phyloP scores from a whole-genome alignment of 2,329 filamentous ascomycete species.

The Hawksworthiomyces lignivorus region DNA sequence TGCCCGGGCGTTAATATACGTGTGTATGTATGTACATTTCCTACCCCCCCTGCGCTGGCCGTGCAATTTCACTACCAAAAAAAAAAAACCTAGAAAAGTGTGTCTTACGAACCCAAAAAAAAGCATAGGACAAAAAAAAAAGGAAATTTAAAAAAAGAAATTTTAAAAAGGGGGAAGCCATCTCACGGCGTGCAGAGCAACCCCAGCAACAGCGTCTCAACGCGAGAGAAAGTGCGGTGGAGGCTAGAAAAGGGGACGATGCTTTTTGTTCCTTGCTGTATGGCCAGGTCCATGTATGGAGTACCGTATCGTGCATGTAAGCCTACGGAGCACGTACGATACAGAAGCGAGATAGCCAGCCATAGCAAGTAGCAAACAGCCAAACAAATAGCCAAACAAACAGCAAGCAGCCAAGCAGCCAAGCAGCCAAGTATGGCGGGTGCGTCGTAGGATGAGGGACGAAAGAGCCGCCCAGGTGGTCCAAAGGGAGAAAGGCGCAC shows the following conservation, averaged over 20 bases:
- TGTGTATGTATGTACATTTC: too few species aligned
- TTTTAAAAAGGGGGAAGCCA: neutral
- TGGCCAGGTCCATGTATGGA: too few species aligned
- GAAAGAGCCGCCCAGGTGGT: neutral
- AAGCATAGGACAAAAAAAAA: neutral
- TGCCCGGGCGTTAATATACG: conserved; percentile 1
- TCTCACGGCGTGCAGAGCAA: neutral
- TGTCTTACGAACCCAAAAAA: neutral
- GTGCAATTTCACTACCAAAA: conserved; percentile 5
- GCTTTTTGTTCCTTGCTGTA: too few species aligned
- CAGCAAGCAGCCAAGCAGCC: too few species aligned
- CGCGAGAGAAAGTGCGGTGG: conserved; percentile 4
- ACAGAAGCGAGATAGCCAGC: too few species aligned
- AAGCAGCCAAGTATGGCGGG: too few species aligned
- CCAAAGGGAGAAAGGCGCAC: neutral
- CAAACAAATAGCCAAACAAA: too few species aligned
- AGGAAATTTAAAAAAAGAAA: conserved; percentile 3
- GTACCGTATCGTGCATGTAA: too few species aligned
- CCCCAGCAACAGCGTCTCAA: conserved; percentile 8
- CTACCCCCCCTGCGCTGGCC: conserved; percentile 1
- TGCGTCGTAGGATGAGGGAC: too few species aligned
- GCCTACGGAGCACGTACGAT: too few species aligned
- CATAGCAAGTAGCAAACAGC: too few species aligned
- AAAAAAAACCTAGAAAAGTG: too few species aligned
- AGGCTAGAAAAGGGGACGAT: conserved; percentile 1